A percentile compares a stretch with the other conserved stretches of the same genome.
phyloP scores from a whole-genome alignment of 2,329 filamentous ascomycete species.

The Ceratocystis destructans region DNA sequence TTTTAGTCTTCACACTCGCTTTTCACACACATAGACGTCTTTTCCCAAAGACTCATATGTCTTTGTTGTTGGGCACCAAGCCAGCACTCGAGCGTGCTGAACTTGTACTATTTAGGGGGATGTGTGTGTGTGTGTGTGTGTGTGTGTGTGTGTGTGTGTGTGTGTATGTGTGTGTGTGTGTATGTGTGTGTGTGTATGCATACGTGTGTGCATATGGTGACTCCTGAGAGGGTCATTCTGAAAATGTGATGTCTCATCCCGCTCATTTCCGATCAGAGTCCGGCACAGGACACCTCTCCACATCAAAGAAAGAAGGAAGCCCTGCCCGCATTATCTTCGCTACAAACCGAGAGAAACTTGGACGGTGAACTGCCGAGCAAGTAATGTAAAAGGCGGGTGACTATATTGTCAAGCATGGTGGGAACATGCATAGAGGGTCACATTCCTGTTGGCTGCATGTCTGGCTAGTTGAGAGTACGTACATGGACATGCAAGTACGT shows the following conservation, averaged over 20 bases:
- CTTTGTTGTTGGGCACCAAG: not conserved
- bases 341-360: not conserved
- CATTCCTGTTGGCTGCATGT: not conserved
- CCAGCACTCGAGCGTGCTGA: not conserved
- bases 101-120: not conserved
- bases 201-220: not conserved
- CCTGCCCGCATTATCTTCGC: not conserved
- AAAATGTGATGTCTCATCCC: not conserved
- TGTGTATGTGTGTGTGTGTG: no score
- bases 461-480: not conserved
- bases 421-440: not conserved
- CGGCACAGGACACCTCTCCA: not conserved
- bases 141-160: no score
- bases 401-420: not conserved
- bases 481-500: not conserved
- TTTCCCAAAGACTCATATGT: not conserved
- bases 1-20: not conserved
- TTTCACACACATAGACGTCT: not conserved
- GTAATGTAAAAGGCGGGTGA: not conserved
- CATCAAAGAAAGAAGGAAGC: not conserved
- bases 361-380: not conserved
- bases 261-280: not conserved
- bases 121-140: not conserved
- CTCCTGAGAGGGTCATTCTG: not conserved
- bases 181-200: no score